These are phyloP conservation scores for Ascochyta lentis DNA, from an alignment of 2,329 filamentous ascomycete species.

Conservation along the genomic window DNA sequence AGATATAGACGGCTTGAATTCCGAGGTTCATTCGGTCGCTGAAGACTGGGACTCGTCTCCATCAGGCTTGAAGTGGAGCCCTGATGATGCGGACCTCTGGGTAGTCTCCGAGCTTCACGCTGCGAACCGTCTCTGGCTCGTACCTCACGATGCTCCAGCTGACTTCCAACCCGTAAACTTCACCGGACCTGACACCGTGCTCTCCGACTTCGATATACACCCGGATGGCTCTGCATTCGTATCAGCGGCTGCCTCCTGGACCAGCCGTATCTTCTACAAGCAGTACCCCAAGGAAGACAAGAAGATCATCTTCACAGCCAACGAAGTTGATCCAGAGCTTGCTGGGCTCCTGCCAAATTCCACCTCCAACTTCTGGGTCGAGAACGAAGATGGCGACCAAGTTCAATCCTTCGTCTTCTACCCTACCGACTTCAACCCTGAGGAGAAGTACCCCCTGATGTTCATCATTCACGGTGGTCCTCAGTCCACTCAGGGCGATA, in stretches of 20 bases:
- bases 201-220: constrained; percentile 59
- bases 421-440: constrained; percentile 68
- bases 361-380: constrained; percentile 72
- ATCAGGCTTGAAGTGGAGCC: constrained; percentile 37
- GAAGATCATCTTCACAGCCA: constrained; percentile 63
- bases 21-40: constrained; percentile 36
- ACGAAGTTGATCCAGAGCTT: constrained; percentile 68
- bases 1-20: constrained; percentile 38
- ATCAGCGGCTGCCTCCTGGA: constrained; percentile 42
- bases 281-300: constrained; percentile 39
- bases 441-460: constrained; percentile 77
- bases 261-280: constrained; percentile 43
- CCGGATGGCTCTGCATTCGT: constrained; percentile 62
- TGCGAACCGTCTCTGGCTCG: constrained; percentile 59
- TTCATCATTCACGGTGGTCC: constrained; percentile 85
- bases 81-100: constrained; percentile 41
- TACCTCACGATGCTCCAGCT: constrained; percentile 65
- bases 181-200: constrained; percentile 51
- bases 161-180: constrained; percentile 53
- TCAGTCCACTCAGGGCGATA: constrained; percentile 74
- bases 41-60: constrained; percentile 46
- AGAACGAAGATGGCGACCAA: constrained; percentile 62
- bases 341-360: constrained; percentile 69
- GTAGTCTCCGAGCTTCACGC: constrained; percentile 43
- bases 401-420: constrained; percentile 73